Evolutionary conservation across 768 basidiomycete genomes (phyloP), one percentile per base, ranked within the genome.

Genomic region (Multifurca ochricompacta): DNA sequence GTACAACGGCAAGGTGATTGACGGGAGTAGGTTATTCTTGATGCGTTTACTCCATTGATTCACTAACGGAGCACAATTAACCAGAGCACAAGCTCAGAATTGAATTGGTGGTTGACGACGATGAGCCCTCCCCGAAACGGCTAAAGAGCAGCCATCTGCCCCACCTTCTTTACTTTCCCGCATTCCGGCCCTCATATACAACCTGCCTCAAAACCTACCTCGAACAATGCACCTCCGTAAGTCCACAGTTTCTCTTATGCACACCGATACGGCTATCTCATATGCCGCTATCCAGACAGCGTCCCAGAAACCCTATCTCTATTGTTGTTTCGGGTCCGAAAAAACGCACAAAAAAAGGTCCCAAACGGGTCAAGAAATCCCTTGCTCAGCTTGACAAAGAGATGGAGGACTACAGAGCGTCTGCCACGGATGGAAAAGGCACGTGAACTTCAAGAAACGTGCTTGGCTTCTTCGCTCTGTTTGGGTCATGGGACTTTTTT

Each of bases 1-100:
- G 68, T 90, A 86, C 62, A 73, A 89, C 60, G 85, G 85, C 41
- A 86, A 86, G 69, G 77, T 87, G 47, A 79, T 90, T 19, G 87
- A 90, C 63, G 71, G 74, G n/a, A 70, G 76, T 77, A 47, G 67
- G 76, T 70, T 2, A 21, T 42, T 47, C 4, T 37, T 23, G 37
- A 25, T 25, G 7, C 6, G n/a, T 47, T 43, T 11, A 18, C 18
- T 40, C 35, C n/a, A 8, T n/a, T 32, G 41, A 8, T 25, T 13
- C 27, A 36, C 32, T 52, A 30, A 44, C 43, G 36, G 34, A 19
- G 11, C 16, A 41, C 47, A 10, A 3, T 21, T 53, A 35, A 32
- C 43, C 16, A 88, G 86, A 81, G 56, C 77, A 82, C 41, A 81
- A 81, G 3, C 79, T 89, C 39, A 83, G 82, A 65, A 75, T 77